phyloP scores from a whole-genome alignment of 805 yeast genomes.

The Scheffersomyces amazonensis region DNA sequence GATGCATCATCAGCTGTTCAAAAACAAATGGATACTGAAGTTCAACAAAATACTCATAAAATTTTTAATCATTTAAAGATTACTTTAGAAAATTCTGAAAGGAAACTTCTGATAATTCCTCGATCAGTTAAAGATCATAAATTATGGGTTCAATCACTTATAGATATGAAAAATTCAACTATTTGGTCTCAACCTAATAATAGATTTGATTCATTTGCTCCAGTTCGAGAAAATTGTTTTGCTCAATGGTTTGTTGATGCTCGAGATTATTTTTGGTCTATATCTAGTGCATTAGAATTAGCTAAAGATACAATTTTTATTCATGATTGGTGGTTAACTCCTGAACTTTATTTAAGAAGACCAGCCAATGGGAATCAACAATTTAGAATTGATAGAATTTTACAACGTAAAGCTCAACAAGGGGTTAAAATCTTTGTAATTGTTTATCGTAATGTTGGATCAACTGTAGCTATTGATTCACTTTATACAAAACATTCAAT shows the following conservation, averaged over 20 bases:
- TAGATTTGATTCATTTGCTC: slow-evolving; percentile 90
- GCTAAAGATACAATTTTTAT: slow-evolving; percentile 91
- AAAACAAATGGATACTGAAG: slow-evolving; percentile 16
- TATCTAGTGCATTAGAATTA: slow-evolving; percentile 86
- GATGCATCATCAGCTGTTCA: slow-evolving; percentile 38
- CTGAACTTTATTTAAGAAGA: slow-evolving; percentile 87
- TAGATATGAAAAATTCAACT: slow-evolving; percentile 62
- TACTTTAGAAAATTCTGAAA: slow-evolving; percentile 68
- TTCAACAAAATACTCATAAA: slow-evolving; percentile 32
- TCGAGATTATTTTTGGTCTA: slow-evolving; percentile 95
- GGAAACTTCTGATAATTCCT: slow-evolving; percentile 72
- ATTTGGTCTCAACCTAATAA: slow-evolving; percentile 66
- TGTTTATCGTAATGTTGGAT: slow-evolving; percentile 90
- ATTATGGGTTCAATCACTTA: slow-evolving; percentile 74
- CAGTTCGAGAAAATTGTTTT: slow-evolving; percentile 76
- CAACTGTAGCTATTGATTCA: slow-evolving; percentile 91
- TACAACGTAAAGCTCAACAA: slow-evolving; percentile 86
- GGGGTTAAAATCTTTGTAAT: slow-evolving; percentile 94
- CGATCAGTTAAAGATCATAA: slow-evolving; percentile 61
- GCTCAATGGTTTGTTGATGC: slow-evolving; percentile 98
- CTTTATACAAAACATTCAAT: slow-evolving; percentile 92
- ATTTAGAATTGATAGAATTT: slow-evolving; percentile 84
- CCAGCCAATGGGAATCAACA: slow-evolving; percentile 95
- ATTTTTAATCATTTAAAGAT: slow-evolving; percentile 53
- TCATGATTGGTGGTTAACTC: slow-evolving; percentile 99